Conservation (phyloP, 768 basidiomycete genomes). For the Termitomyces sp. region DNA sequence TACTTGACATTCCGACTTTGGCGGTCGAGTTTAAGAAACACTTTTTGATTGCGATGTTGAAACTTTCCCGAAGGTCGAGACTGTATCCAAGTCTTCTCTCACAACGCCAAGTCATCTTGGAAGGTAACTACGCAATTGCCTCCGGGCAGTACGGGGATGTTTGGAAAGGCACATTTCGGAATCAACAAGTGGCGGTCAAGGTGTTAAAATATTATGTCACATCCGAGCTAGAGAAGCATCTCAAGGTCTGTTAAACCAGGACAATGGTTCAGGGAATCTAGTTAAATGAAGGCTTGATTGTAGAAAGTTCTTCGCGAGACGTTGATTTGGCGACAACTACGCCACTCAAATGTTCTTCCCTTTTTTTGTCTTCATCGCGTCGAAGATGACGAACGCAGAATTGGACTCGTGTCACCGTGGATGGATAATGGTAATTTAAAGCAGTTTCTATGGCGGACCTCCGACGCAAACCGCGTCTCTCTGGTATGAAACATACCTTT, state of each 20-base stretch:
- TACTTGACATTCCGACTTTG: conserved; percentile 8
- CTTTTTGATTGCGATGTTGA: conserved; percentile 11
- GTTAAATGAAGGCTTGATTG: background rate
- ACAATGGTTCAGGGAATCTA: background rate
- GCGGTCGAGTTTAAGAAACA: conserved; percentile 6
- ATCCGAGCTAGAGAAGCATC: conserved; percentile 11
- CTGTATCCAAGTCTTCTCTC: conserved; percentile 21
- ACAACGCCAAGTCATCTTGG: conserved; percentile 6
- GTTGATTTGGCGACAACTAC: conserved; percentile 12
- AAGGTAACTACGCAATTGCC: conserved; percentile 13
- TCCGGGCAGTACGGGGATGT: conserved; percentile 26
- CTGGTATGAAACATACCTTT: conserved; percentile 2
- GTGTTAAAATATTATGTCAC: conserved; percentile 17
- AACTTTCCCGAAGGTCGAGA: conserved; percentile 23
- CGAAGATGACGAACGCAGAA: conserved; percentile 6
- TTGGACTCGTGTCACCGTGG: conserved; percentile 15
- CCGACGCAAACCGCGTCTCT: conserved; percentile 7
- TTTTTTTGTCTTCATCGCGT: conserved; percentile 10
- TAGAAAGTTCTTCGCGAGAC: conserved; percentile 13
- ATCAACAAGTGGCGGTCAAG: conserved; percentile 26
- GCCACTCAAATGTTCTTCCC: conserved; percentile 13
- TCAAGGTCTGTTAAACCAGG: conserved; percentile 16
- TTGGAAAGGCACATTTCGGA: conserved; percentile 21
- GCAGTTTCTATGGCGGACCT: background rate
- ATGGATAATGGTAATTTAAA: conserved; percentile 12